Conservation (phyloP, 2,329 filamentous ascomycete genomes). For the Ilyonectria mors-panacis region DNA sequence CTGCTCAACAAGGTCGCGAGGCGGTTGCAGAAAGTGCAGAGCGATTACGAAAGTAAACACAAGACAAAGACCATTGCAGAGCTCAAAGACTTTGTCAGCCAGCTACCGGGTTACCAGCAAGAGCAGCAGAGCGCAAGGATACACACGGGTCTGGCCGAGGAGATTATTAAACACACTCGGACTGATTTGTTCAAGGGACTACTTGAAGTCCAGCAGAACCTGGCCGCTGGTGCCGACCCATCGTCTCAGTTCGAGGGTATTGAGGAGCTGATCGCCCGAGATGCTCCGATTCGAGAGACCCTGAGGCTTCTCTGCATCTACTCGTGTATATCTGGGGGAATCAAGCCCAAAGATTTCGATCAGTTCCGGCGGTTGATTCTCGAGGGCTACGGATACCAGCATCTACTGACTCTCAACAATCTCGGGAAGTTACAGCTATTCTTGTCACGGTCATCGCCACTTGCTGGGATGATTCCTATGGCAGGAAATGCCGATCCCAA, state of each 20-base stretch:
- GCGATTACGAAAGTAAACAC: slow-evolving; percentile 92
- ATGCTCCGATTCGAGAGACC: slow-evolving; percentile 84
- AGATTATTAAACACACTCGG: slow-evolving; percentile 93
- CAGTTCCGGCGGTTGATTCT: slow-evolving; percentile 89
- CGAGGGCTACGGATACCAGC: slow-evolving; percentile 95
- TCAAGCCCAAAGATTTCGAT: slow-evolving; percentile 91
- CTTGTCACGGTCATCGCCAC: slow-evolving; percentile 80
- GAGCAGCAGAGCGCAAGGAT: slow-evolving; percentile 94
- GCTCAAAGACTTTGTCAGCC: slow-evolving; percentile 94
- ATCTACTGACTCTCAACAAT: slow-evolving; percentile 88
- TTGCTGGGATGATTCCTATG: slow-evolving; percentile 87
- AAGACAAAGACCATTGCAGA: slow-evolving; percentile 90
- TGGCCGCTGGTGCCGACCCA: slow-evolving; percentile 91
- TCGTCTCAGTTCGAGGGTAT: slow-evolving; percentile 91
- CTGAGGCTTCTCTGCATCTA: slow-evolving; percentile 91
- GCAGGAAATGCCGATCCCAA: slow-evolving; percentile 67
- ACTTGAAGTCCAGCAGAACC: slow-evolving; percentile 95
- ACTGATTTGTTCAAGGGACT: slow-evolving; percentile 90
- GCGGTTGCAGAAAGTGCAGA: slow-evolving; percentile 84
- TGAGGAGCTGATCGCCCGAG: slow-evolving; percentile 93
- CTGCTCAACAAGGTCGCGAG: slow-evolving; percentile 92
- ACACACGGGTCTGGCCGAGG: slow-evolving; percentile 92
- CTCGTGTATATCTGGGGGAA: slow-evolving; percentile 89
- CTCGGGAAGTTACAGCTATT: slow-evolving; percentile 93
- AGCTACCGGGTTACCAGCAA: slow-evolving; percentile 90